phyloP scores from a whole-genome alignment of 306 rosid species.

The Benincasa hispida region DNA sequence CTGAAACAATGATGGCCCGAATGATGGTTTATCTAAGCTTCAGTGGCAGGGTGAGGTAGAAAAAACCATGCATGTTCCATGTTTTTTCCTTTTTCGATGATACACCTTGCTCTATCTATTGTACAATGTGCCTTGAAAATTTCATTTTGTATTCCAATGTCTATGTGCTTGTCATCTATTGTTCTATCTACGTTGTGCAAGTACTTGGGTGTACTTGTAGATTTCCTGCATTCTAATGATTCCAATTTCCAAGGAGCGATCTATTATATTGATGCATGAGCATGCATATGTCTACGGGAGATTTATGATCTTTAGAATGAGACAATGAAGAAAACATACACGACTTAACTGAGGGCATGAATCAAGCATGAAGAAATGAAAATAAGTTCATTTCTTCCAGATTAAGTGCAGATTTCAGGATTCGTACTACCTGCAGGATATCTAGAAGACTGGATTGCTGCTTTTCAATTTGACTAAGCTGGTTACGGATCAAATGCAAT shows the following conservation, averaged over 20 bases:
- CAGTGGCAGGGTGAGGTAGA: not conserved
- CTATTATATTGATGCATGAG: not conserved
- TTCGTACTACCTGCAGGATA: constrained; percentile 68
- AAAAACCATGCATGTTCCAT: not conserved
- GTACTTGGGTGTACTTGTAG: not conserved
- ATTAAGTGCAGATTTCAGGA: not conserved
- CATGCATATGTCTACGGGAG: not conserved
- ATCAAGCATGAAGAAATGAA: constrained; percentile 1
- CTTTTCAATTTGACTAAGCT: constrained; percentile 79
- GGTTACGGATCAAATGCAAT: constrained; percentile 59
- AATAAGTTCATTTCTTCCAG: not conserved
- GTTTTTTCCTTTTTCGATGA: too few relatives aligned
- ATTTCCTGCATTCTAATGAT: not conserved
- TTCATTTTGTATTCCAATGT: not conserved
- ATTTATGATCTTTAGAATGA: not conserved
- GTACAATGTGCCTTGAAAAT: not conserved
- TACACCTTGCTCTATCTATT: not conserved
- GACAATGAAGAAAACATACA: not conserved
- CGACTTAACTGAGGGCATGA: not conserved
- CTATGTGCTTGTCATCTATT: not conserved
- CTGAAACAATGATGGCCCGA: not conserved
- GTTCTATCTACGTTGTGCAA: not conserved
- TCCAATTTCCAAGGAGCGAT: not conserved
- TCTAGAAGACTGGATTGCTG: constrained; percentile 84
- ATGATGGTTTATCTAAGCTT: not conserved